Conservation (phyloP, 1,139 yeast species). For the Kazachstania sp. region DNA sequence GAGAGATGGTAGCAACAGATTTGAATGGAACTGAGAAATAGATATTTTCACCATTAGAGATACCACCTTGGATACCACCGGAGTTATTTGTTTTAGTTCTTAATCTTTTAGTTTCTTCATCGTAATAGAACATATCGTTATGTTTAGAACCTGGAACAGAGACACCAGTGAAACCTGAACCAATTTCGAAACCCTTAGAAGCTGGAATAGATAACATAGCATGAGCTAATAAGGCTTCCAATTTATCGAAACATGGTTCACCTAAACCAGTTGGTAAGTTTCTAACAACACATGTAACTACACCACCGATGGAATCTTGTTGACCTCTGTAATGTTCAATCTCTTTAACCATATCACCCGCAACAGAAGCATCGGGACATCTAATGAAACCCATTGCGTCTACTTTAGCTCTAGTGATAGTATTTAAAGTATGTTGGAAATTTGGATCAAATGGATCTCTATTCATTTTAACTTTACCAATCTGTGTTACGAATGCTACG, state of each 20-base stretch:
- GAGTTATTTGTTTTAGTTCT: conserved; percentile 86
- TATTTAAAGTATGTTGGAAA: conserved; percentile 58
- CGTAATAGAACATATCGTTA: conserved; percentile 73
- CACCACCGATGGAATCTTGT: conserved; percentile 93
- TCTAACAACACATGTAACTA: conserved; percentile 93
- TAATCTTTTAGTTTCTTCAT: conserved; percentile 47
- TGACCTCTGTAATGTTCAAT: conserved; percentile 82
- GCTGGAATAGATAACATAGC: conserved; percentile 98
- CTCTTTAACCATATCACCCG: conserved; percentile 74
- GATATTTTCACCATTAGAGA: conserved; percentile 89
- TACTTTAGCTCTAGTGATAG: conserved; percentile 79
- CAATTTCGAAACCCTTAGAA: conserved; percentile 94
- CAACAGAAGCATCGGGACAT: conserved; percentile 73
- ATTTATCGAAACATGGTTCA: conserved; percentile 94
- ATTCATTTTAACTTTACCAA: conserved; percentile 70
- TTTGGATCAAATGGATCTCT: conserved; percentile 58
- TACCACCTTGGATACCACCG: conserved; percentile 98
- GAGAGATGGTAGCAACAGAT: conserved; percentile 95
- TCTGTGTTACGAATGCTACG: conserved; percentile 91
- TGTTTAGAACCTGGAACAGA: conserved; percentile 87
- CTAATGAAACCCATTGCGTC: conserved; percentile 86
- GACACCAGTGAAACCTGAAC: conserved; percentile 91
- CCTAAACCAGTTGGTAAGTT: conserved; percentile 92
- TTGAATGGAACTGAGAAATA: conserved; percentile 94
- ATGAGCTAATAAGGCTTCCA: conserved; percentile 90